These are phyloP conservation scores for Cordyceps pruinosa DNA, from an alignment of 2,329 filamentous ascomycete genomes.

Conservation along the genomic window DNA sequence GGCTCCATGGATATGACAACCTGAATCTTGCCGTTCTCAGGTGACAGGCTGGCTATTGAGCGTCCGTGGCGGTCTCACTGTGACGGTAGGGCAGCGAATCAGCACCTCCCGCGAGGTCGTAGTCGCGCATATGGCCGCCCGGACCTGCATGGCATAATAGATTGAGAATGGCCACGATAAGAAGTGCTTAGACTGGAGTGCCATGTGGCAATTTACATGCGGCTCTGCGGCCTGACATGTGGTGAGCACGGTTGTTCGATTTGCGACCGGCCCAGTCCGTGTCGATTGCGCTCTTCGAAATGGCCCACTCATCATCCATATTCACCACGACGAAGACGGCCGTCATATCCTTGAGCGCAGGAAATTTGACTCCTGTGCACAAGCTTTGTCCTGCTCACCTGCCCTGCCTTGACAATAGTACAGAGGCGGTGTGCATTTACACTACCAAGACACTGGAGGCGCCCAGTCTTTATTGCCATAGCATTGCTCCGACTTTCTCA, in stretches of 20 bases:
- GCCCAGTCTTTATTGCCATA: too few relatives aligned
- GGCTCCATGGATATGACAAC: background rate
- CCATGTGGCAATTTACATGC: conserved; percentile 1
- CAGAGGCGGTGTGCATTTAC: too few relatives aligned
- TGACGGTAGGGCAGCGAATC: background rate
- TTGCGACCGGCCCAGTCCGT: background rate
- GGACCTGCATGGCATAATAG: too few relatives aligned
- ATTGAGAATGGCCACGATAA: too few relatives aligned
- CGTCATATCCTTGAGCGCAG: too few relatives aligned
- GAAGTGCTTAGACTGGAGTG: too few relatives aligned
- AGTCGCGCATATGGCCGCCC: background rate
- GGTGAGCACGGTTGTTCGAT: background rate
- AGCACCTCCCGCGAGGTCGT: background rate
- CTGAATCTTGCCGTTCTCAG: background rate
- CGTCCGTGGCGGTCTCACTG: background rate
- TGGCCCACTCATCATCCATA: background rate
- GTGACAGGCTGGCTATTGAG: background rate
- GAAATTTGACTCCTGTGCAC: too few relatives aligned
- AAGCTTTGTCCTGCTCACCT: too few relatives aligned
- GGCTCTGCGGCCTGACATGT: background rate
- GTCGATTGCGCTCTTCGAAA: background rate
- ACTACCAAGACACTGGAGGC: too few relatives aligned
- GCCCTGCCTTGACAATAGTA: too few relatives aligned
- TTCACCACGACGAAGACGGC: background rate
- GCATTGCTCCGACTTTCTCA: too few relatives aligned